Conservation (phyloP, 306 rosid genomes). For the Carpinus viminea region DNA sequence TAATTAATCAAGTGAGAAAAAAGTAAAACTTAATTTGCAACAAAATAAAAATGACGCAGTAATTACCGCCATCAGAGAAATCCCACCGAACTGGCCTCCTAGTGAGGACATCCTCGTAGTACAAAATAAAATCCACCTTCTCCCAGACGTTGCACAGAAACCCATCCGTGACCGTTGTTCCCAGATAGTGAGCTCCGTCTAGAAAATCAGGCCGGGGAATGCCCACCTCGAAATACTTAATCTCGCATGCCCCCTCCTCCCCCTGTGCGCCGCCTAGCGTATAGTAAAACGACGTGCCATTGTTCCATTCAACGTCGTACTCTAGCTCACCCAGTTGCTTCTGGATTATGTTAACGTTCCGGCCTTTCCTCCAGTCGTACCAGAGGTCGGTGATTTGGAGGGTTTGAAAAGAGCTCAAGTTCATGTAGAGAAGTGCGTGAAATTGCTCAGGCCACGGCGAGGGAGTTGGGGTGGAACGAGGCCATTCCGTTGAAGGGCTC, state of each 20-base stretch:
- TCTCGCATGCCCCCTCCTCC: slow-evolving; percentile 18
- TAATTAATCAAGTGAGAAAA: too few species aligned
- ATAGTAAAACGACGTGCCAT: slow-evolving; percentile 56
- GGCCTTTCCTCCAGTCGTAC: slow-evolving; percentile 59
- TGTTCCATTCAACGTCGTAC: slow-evolving; percentile 57
- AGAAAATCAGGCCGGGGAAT: slow-evolving; percentile 53
- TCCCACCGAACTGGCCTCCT: slow-evolving; percentile 45
- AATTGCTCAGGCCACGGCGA: slow-evolving; percentile 54
- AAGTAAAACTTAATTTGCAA: neutral
- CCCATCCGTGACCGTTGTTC: slow-evolving; percentile 44
- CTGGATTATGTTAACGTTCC: slow-evolving; percentile 48
- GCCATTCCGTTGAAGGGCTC: neutral
- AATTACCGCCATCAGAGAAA: slow-evolving; percentile 34
- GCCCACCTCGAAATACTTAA: slow-evolving; percentile 37
- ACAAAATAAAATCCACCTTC: slow-evolving; percentile 41
- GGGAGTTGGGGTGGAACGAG: slow-evolving; percentile 30
- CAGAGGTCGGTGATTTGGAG: slow-evolving; percentile 47
- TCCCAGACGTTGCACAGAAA: slow-evolving; percentile 47
- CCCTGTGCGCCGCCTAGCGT: slow-evolving; percentile 13
- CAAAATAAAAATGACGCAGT: neutral
- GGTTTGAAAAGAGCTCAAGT: slow-evolving; percentile 15
- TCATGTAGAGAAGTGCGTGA: slow-evolving; percentile 53
- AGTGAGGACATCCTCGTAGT: slow-evolving; percentile 42
- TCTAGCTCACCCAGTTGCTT: slow-evolving; percentile 30
- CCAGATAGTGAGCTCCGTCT: slow-evolving; percentile 47